Evolutionary conservation across 2,329 filamentous ascomycete species (phyloP).

Genomic region (Pyrenophora graminea): DNA sequence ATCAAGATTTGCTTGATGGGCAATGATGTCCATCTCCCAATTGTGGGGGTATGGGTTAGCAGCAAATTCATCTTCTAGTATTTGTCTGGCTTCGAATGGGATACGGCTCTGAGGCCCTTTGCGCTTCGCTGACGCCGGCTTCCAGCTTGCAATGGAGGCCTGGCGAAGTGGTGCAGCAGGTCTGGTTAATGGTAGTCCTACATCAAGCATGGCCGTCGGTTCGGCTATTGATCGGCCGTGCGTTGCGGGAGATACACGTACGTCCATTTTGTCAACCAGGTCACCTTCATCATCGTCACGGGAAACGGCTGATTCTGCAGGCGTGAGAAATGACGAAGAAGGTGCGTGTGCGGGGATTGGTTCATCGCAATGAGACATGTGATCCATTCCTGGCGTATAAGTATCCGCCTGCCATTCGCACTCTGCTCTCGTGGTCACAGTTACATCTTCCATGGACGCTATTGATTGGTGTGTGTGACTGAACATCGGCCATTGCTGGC

Average conservation of each 20-base stretch:
- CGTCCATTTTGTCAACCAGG: not conserved
- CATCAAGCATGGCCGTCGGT: not conserved
- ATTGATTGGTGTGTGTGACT: not conserved
- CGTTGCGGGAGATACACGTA: not conserved
- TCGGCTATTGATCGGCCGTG: not conserved
- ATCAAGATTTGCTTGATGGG: constrained; percentile 43
- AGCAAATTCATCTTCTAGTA: constrained; percentile 43
- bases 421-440: not conserved
- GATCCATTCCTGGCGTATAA: not conserved
- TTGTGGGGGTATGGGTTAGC: constrained; percentile 42
- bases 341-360: constrained; percentile 1
- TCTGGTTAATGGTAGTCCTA: not conserved
- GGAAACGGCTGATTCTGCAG: not conserved
- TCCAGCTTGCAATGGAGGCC: constrained; percentile 23
- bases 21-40: constrained; percentile 45
- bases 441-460: not conserved
- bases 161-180: constrained; percentile 15
- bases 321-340: constrained; percentile 8
- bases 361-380: not conserved
- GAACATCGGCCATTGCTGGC: constrained; percentile 9
- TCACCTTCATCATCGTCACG: not conserved
- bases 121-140: constrained; percentile 41
- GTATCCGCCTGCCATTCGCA: not conserved
- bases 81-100: constrained; percentile 37
- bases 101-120: constrained; percentile 40